These are phyloP conservation scores for Neocucurbitaria cava DNA, from an alignment of 2,329 filamentous ascomycete genomes.

Conservation along the genomic window DNA sequence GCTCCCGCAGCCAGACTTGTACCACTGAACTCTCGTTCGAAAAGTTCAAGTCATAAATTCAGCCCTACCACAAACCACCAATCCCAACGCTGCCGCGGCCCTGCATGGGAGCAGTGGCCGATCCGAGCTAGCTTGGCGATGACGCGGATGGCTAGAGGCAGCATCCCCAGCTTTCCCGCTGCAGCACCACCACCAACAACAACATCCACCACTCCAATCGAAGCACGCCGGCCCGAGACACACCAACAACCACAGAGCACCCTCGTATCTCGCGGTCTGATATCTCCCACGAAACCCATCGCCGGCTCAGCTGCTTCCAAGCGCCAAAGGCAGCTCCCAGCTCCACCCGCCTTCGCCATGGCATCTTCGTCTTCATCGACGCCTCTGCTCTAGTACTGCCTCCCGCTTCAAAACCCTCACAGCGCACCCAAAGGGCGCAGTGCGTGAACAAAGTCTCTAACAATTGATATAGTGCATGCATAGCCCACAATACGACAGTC, in stretches of 20 bases:
- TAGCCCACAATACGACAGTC: constrained; percentile 92
- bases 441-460: no score
- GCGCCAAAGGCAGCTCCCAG: constrained; percentile 6
- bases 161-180: constrained; percentile 31
- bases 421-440: no score
- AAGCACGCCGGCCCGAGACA: not conserved
- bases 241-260: constrained; percentile 6
- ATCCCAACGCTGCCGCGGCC: constrained; percentile 1
- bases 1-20: not conserved
- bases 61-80: constrained; percentile 4
- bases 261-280: constrained; percentile 9
- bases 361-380: constrained; percentile 49
- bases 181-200: constrained; percentile 13
- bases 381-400: constrained; percentile 49
- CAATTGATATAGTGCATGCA: constrained; percentile 73
- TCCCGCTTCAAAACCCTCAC: not conserved
- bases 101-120: constrained; percentile 15
- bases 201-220: constrained; percentile 4
- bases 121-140: constrained; percentile 25
- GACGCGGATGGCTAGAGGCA: constrained; percentile 32
- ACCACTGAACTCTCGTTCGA: not conserved
- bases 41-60: constrained; percentile 3
- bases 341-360: constrained; percentile 31
- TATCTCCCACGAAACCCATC: constrained; percentile 9
- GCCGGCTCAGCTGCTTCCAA: not conserved